Percentiles rank a stretch among this genome's conserved stretches.
These are phyloP conservation scores for Tetrahymena elliotti DNA, from an alignment of 73 alveolate species.

Conservation along the genomic window DNA sequence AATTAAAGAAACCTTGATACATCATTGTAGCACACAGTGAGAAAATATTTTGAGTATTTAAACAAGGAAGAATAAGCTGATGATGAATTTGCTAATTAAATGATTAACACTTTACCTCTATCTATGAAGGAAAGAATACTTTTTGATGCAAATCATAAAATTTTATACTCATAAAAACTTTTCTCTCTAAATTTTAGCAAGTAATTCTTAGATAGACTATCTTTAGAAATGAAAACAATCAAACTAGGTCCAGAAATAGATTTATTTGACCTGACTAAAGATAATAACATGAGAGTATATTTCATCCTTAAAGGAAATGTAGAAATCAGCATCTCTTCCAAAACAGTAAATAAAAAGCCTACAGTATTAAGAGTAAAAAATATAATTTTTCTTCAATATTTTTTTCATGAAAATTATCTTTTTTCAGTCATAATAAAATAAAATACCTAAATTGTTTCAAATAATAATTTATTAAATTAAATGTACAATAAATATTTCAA, in stretches of 20 bases:
- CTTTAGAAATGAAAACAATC: not conserved
- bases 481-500: too few relatives aligned
- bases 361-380: not conserved
- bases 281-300: not conserved
- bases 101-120: slow-evolving; percentile 4
- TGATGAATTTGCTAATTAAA: slow-evolving; percentile 2
- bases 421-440: not conserved
- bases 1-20: slow-evolving; percentile 8
- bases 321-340: not conserved
- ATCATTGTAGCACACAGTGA: slow-evolving; percentile 3
- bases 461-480: too few relatives aligned
- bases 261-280: slow-evolving; percentile 1
- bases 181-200: slow-evolving; percentile 20
- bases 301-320: slow-evolving; percentile 27
- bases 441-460: too few relatives aligned
- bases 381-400: not conserved
- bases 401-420: not conserved
- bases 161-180: not conserved
- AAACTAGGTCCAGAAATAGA: slow-evolving; percentile 10
- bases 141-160: slow-evolving; percentile 5
- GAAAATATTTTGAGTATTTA: slow-evolving; percentile 21
- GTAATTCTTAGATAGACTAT: not conserved
- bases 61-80: slow-evolving; percentile 18
- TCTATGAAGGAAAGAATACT: slow-evolving; percentile 16
- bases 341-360: not conserved